Base-by-base conservation (phyloP, 768 basidiomycete species). In the Termitomyces titanicus region DNA sequence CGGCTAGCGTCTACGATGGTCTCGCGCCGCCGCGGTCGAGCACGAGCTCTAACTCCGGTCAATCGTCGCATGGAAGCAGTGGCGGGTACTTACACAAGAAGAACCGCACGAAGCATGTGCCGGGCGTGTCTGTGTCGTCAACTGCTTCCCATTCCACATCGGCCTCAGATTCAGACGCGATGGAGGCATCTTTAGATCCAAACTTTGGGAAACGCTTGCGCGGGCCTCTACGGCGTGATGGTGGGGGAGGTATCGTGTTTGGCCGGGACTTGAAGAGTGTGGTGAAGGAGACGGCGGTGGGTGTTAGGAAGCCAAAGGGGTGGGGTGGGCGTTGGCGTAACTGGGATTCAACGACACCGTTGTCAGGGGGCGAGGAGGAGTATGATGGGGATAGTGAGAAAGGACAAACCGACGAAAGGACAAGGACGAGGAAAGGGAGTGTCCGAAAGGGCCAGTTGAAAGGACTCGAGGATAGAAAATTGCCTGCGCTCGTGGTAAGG, bases 401-500 rank as follows among this genome's bases (percentile, higher is more conserved):
- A 27, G 53, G 45, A 18, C 53, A 51, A 45, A 43, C 48, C 38
- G 33, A 49, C 50, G 53, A 59, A 39, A 42, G 34, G 17, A 50
- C 56, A 45, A 56, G 51, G 25, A 49, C 46, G 34, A 61, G 59
- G 49, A 71, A 58, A 38, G 55, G 47, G 11, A 65, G 53, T 52
- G 51, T 60, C 20, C 66, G 59, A 53, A 65, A 61, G 55, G 66
- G 60, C 20, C 66, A 64, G 44, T 61, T 63, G 45, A 70, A 64
- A 58, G 70, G 69, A 13, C 58, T 86, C 56, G 84, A 85, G 65
- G 68, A 65, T 47, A 74, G 84, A 42, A 69, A 70, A 62, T 61
- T 94, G 38, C 89, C 92, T 39, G 91, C 90, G 0, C 72, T 94
- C 22, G 84, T 92, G 25, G 83, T 89, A 47, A 76, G 92, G 54